Evolutionary conservation across 2,329 filamentous ascomycete genomes (phyloP).

Genomic region (Hypoxylon sp.): DNA sequence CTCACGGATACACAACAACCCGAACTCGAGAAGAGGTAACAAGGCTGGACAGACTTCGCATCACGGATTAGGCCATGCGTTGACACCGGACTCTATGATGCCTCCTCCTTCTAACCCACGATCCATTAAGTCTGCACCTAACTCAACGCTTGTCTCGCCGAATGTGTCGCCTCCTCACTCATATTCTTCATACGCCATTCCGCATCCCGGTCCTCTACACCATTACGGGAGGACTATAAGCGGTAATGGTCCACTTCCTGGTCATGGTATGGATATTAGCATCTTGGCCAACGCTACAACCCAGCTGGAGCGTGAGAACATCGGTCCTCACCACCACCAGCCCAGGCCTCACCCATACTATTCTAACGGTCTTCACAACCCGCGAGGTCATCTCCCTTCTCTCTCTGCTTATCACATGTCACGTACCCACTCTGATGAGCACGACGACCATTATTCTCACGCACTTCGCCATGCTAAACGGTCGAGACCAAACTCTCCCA

Average conservation of each 20-base stretch:
- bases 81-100: constrained; percentile 75
- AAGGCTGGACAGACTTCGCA: constrained; percentile 73
- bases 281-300: constrained; percentile 73
- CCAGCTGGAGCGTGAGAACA: constrained; percentile 73
- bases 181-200: constrained; percentile 78
- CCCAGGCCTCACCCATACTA: constrained; percentile 70
- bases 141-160: constrained; percentile 89
- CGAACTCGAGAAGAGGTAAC: constrained; percentile 94
- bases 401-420: constrained; percentile 96
- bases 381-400: constrained; percentile 77
- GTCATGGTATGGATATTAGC: constrained; percentile 67
- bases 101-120: constrained; percentile 81
- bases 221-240: constrained; percentile 64
- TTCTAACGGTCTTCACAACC: constrained; percentile 63
- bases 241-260: constrained; percentile 59
- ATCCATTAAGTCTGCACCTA: constrained; percentile 89
- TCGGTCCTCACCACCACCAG: constrained; percentile 60
- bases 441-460: constrained; percentile 82
- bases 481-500: constrained; percentile 92
- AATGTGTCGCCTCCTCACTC: constrained; percentile 96
- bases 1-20: constrained; percentile 98
- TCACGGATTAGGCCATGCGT: constrained; percentile 62
- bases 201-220: constrained; percentile 62
- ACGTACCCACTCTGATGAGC: constrained; percentile 86
- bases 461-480: constrained; percentile 83